Conservation (phyloP, 768 basidiomycete genomes). For the Clavulina sp. region DNA sequence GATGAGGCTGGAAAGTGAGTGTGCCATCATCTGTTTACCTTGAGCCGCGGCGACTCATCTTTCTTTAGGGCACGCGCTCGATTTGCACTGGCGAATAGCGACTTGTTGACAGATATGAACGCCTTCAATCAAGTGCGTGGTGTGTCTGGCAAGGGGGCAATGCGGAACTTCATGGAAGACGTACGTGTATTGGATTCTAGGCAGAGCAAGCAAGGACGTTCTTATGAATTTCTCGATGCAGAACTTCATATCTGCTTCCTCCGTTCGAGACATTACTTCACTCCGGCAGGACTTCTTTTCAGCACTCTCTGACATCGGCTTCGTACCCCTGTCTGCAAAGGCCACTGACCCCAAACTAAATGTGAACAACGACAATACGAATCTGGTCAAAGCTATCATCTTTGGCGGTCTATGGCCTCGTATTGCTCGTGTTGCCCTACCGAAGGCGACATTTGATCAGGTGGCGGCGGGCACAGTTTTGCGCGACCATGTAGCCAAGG, state of each 20-base stretch:
- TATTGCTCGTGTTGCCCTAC: constrained; percentile 59
- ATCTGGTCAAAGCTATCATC: constrained; percentile 68
- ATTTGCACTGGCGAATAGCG: constrained; percentile 59
- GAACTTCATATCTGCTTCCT: constrained; percentile 68
- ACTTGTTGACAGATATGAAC: constrained; percentile 64
- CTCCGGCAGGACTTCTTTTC: constrained; percentile 63
- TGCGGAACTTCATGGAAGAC: constrained; percentile 21
- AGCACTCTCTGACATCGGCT: constrained; percentile 51
- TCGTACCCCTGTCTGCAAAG: constrained; percentile 33
- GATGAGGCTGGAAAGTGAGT: constrained; percentile 59
- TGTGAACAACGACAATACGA: constrained; percentile 42
- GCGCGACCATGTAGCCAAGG: constrained; percentile 67
- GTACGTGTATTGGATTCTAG: no score
- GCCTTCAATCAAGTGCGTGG: constrained; percentile 52
- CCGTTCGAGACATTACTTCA: constrained; percentile 59
- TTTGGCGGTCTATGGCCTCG: constrained; percentile 80
- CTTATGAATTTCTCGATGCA: no score
- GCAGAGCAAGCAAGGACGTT: no score
- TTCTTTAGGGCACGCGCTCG: constrained; percentile 44
- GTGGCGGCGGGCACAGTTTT: constrained; percentile 70
- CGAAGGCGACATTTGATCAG: constrained; percentile 61
- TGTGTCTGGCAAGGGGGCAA: constrained; percentile 33
- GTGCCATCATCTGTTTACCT: no score
- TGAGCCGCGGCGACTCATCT: neutral
- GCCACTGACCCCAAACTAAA: constrained; percentile 39